Evolutionary conservation across 2,329 filamentous ascomycete species (phyloP), one percentile per base, ranked within the genome.

Genomic region (Phaeoacremonium minimum): DNA sequence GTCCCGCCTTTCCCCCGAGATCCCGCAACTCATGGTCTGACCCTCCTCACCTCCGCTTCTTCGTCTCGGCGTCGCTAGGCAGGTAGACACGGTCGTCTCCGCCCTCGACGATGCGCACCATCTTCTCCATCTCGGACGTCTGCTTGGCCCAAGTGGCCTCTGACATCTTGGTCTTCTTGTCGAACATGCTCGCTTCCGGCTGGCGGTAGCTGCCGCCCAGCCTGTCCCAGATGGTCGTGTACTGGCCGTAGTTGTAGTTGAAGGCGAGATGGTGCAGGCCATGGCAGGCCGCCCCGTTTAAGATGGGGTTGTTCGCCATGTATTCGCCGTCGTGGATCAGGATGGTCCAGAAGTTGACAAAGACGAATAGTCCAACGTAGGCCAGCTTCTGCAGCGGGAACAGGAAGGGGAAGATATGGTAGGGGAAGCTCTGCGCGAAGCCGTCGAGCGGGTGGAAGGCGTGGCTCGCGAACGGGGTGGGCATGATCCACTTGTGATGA

Each of bases 401-500:
- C 52, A 96, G 60, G 65, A 96, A 88, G 4, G 90, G 88, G 68
- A 91, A 96, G 48, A 95, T 51, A 66, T 97, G 91, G 68, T 97
- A 97, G 1, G 91, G 91, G 32, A 95, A 59, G 42, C 85, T 86
- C 69, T 97, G 91, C 9, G 81, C 75, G 65, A 84, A 96, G 55
- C 91, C 91, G 56, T 97, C 91, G 35, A 96, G 60, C 1, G 91
- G 90, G 69, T 97, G 89, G 76, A 97, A 97, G 40, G 91, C 91
- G 57, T 95, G 86, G 50, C 84, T 89, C 29, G 91, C 90, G 60
- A 80, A 96, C 1, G 91, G 91, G 4, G 88, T 95, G 4, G 91
- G 91, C 87, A 96, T 94, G 65, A 97, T 96, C 91, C 91, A 97
- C 71, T 95, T 96, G 80, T 97, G 91, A 66, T 97, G 91, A 47